Evolutionary conservation across 2,329 filamentous ascomycete genomes (phyloP), one percentile per base, ranked within the genome.

Genomic region (Sclerotinia spermophila): DNA sequence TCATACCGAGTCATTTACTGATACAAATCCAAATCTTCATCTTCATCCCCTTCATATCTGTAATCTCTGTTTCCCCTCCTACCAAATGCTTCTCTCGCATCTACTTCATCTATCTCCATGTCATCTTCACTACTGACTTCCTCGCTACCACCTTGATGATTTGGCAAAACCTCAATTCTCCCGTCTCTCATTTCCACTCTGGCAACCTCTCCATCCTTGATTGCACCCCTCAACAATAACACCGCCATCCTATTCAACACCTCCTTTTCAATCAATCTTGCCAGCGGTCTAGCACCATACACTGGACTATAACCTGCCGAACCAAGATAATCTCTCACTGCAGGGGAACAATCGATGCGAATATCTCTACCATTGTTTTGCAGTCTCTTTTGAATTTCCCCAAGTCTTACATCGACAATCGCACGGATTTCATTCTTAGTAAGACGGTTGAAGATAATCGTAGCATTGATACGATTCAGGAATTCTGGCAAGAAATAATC

Each of bases 401-500:
- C 72, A 45, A 99, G 86, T 59, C 96, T 91, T 33, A 99, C 86
- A 79, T 99, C 96, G 72, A 99, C 96, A 79, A 99, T 98, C 83
- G 89, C 93, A 79, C 96, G 91, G 78, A 99, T 99, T 82, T 99
- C 96, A 71, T 82, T 85, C 80, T 90, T 91, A 5, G 92, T 95
- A 70, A 99, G 91, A 62, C 96, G 92, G 86, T 99, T 99, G 88
- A 99, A 99, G 83, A 99, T 97, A 82, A 99, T 94, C 69, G 90
- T 93, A 72, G 92, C 96, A 82, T 89, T 95, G 85, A 99, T 98
- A 80, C 96, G 93, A 86, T 99, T 99, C 75, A 99, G 89, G 86
- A 99, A 99, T 79, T 99, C 96, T 44, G 96, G 96, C 2, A 99
- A 85, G 89, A 99, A 99, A 84, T 97, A 98, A 84, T 93, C 93